Evolutionary conservation across 2,329 filamentous ascomycete genomes (phyloP).

Genomic region (Pseudogymnoascus sp.): DNA sequence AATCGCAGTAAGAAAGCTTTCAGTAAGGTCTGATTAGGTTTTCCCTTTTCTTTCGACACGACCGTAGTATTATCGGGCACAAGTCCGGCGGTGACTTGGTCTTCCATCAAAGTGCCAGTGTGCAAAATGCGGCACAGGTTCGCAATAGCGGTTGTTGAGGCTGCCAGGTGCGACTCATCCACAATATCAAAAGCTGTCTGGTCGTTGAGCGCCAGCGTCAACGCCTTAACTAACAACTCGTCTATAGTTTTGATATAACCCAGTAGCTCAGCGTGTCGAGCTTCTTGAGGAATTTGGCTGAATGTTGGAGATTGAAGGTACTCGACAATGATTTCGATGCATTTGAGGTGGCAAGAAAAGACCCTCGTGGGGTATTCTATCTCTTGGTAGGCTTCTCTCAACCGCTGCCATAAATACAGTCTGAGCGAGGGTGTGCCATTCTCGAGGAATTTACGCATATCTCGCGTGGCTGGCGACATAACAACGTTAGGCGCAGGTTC

Average conservation of each 20-base stretch:
- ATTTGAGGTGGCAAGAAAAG: constrained; percentile 76
- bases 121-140: constrained; percentile 70
- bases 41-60: constrained; percentile 25
- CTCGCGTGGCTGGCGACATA: constrained; percentile 44
- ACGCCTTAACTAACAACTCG: constrained; percentile 61
- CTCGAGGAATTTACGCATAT: constrained; percentile 79
- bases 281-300: constrained; percentile 45
- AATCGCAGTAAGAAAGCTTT: constrained; percentile 58
- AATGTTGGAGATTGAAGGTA: constrained; percentile 58
- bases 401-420: constrained; percentile 79
- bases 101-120: constrained; percentile 72
- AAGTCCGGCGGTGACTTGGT: constrained; percentile 74
- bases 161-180: constrained; percentile 67
- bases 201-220: constrained; percentile 63
- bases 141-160: constrained; percentile 63
- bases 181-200: constrained; percentile 72
- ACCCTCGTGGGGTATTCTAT: constrained; percentile 85
- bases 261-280: constrained; percentile 63
- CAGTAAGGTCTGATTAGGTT: constrained; percentile 35
- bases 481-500: constrained; percentile 11
- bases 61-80: constrained; percentile 50
- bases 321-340: constrained; percentile 71
- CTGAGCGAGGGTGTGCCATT: constrained; percentile 75
- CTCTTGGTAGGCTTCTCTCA: constrained; percentile 79
- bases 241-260: constrained; percentile 73